phyloP scores from a whole-genome alignment of 768 basidiomycete species.

The Leccinum imitatum region DNA sequence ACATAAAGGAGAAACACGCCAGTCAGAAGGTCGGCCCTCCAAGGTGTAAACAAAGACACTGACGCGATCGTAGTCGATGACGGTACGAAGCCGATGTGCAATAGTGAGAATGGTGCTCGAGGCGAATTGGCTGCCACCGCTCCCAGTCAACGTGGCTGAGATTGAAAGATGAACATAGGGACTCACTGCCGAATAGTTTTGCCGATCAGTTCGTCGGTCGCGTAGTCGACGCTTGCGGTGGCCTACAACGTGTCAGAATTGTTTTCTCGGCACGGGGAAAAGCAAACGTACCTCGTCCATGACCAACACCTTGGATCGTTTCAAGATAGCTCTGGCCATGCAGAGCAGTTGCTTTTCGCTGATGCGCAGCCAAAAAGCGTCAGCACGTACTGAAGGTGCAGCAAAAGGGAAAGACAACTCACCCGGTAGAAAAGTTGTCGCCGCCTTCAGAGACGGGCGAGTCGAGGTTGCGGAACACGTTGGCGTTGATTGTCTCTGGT shows the following conservation, averaged over 20 bases:
- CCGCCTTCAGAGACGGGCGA: conserved; percentile 78
- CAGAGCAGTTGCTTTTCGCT: too few species aligned
- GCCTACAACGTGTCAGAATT: conserved; percentile 41
- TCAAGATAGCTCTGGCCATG: too few species aligned
- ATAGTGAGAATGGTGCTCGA: conserved; percentile 82
- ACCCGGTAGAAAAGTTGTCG: conserved; percentile 90
- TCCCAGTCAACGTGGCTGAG: neutral
- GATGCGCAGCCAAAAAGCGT: too few species aligned
- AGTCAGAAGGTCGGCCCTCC: neutral
- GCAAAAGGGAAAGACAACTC: conserved; percentile 12
- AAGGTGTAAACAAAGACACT: conserved; percentile 24
- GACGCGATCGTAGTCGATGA: conserved; percentile 83
- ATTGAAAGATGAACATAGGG: neutral
- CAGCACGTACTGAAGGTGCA: too few species aligned
- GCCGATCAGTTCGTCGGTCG: conserved; percentile 84
- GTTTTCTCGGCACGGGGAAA: neutral
- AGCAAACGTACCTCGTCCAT: conserved; percentile 70
- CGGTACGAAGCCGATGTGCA: conserved; percentile 74
- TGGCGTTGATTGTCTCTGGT: conserved; percentile 55
- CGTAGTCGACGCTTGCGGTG: conserved; percentile 79
- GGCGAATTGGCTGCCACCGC: conserved; percentile 59
- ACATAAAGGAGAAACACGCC: neutral
- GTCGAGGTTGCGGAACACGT: conserved; percentile 68
- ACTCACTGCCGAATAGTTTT: conserved; percentile 78
- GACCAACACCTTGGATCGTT: conserved; percentile 47